Percentiles rank a stretch among this genome's conserved stretches.
Evolutionary conservation across 2,329 filamentous ascomycete species (phyloP).

Genomic region (Talaromyces sp.): DNA sequence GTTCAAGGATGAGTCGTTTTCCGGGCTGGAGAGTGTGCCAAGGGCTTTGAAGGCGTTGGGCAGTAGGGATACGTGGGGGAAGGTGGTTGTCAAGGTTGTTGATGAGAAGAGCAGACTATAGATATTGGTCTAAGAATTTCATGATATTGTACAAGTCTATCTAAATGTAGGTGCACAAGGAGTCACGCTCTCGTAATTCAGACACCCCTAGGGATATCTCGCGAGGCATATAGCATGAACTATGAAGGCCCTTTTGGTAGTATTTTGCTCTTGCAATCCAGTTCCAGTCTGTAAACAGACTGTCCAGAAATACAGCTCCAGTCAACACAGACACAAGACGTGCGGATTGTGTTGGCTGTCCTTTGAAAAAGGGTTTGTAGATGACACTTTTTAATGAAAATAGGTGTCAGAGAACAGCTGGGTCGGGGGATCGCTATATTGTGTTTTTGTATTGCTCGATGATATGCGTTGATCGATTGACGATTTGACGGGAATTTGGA

Average conservation of each 20-base stretch:
- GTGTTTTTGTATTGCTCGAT: background rate
- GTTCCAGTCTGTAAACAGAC: slow-evolving; percentile 3
- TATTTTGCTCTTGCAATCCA: slow-evolving; percentile 28
- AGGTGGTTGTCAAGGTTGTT: slow-evolving; percentile 83
- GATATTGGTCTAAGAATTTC: background rate
- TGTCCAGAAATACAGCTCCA: slow-evolving; percentile 27
- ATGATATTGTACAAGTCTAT: slow-evolving; percentile 13
- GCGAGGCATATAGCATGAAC: slow-evolving; percentile 30
- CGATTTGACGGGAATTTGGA: too few relatives aligned
- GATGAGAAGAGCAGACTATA: slow-evolving; percentile 41
- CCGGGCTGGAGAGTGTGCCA: slow-evolving; percentile 73
- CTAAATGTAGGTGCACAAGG: slow-evolving; percentile 37
- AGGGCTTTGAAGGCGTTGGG: slow-evolving; percentile 72
- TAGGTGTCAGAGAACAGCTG: slow-evolving; percentile 9
- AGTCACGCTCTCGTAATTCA: slow-evolving; percentile 40
- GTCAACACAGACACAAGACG: slow-evolving; percentile 38
- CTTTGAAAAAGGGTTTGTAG: slow-evolving; percentile 5
- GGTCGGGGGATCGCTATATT: background rate
- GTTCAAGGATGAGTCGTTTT: slow-evolving; percentile 71
- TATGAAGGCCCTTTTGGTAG: slow-evolving; percentile 36
- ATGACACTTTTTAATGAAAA: background rate
- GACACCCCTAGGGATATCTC: slow-evolving; percentile 18
- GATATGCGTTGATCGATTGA: background rate
- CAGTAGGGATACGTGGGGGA: slow-evolving; percentile 83
- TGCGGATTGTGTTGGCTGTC: slow-evolving; percentile 16